Evolutionary conservation across 2,329 filamentous ascomycete species (phyloP).

Genomic region (Trichophyton schoenleinii): DNA sequence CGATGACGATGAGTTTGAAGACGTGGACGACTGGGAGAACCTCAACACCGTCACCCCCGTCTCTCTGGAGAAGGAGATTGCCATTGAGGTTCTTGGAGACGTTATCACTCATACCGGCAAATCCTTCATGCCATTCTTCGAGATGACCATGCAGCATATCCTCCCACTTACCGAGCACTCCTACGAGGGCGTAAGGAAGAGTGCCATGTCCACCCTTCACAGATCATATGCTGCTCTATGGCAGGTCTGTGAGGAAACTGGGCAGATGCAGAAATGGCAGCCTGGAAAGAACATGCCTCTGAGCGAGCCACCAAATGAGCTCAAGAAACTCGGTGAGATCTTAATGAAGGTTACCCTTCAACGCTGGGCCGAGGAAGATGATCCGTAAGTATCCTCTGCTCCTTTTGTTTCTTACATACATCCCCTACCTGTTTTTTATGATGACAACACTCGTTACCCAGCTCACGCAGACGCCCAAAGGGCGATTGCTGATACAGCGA

Average conservation of each 20-base stretch:
- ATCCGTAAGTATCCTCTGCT: slow-evolving; percentile 55
- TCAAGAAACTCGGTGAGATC: slow-evolving; percentile 74
- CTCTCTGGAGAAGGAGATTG: slow-evolving; percentile 93
- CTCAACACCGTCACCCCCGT: slow-evolving; percentile 75
- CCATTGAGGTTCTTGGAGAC: slow-evolving; percentile 86
- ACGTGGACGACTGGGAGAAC: slow-evolving; percentile 75
- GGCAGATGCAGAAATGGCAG: slow-evolving; percentile 69
- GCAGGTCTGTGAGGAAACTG: slow-evolving; percentile 69
- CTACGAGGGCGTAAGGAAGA: slow-evolving; percentile 89
- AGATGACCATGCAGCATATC: slow-evolving; percentile 73
- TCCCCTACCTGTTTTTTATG: slow-evolving; percentile 38
- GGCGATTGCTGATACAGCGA: slow-evolving; percentile 85
- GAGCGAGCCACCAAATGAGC: slow-evolving; percentile 61
- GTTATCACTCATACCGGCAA: slow-evolving; percentile 76
- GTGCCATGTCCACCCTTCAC: slow-evolving; percentile 82
- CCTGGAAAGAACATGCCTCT: slow-evolving; percentile 68
- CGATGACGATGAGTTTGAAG: slow-evolving; percentile 55
- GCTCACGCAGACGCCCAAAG: slow-evolving; percentile 93
- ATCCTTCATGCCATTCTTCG: slow-evolving; percentile 70
- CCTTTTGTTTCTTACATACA: slow-evolving; percentile 8
- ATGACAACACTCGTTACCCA: slow-evolving; percentile 95
- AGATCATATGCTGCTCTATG: slow-evolving; percentile 85
- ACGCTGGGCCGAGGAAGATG: slow-evolving; percentile 79
- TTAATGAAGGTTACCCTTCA: slow-evolving; percentile 73
- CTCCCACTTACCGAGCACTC: slow-evolving; percentile 72